Base-by-base conservation (phyloP, 1,284 basidiomycete genomes). In the Leccinum subrobustum region DNA sequence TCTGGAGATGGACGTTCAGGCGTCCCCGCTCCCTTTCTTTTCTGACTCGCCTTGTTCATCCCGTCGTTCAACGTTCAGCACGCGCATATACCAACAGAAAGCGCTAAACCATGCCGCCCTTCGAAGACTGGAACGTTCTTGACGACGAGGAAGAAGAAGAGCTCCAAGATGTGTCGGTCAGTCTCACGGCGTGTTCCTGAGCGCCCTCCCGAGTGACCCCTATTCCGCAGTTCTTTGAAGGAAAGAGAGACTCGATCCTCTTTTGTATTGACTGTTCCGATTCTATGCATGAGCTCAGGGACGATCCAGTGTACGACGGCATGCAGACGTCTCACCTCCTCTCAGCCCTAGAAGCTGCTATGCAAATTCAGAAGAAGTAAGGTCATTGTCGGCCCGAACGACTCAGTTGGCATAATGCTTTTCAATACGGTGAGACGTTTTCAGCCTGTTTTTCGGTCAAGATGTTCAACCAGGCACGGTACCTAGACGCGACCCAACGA, bases 231-330 rank as follows among this genome's bases (percentile, higher is more conserved):
- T 81, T 83, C 60, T 84, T 86, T 64, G 89, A 92, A 65, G 85
- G 85, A 42, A 87, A 87, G 64, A 83, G 84, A 62, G 93, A 96
- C 70, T 91, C 94, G 47, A 88, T 96, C 55, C 78, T 98, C 16
- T 97, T 98, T 77, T 93, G 91, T 70, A 94, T 98, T 62, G 96
- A 99, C 74, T 93, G 92, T 60, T 96, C 95, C 0, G 78, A 84
- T 47, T 91, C 93, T 12, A 98, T 98, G 95, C 88, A 92, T 44
- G 82, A 79, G 31, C 82, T 89, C 12, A 79, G 80, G 37, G 86
- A 91, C 31, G 84, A 88, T 61, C 81, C 84, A 2, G 76, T 78
- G 52, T 84, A 86, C 59, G 85, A 89, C 71, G 82, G 85, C 48
- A 73, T 78, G 35, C 77, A 88, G 70, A 88, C 86, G 0, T 88